Evolutionary conservation across 2,329 filamentous ascomycete species (phyloP).

Genomic region (Ascocoryne sarcoides): DNA sequence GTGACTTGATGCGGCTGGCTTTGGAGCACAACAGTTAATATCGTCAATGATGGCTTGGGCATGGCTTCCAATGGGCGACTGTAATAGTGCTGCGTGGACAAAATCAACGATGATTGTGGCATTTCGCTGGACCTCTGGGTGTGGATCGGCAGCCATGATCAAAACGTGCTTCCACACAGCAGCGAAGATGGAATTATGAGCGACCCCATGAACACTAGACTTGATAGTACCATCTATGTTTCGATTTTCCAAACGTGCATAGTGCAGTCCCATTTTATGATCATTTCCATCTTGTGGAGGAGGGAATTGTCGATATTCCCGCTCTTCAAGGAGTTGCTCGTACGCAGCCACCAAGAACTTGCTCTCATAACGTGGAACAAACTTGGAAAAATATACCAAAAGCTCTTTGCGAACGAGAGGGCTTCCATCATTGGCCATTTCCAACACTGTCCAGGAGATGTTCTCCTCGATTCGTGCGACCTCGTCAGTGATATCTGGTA

Average conservation of each 20-base stretch:
- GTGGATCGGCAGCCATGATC: conserved; percentile 85
- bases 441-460: conserved; percentile 78
- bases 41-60: conserved; percentile 69
- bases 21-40: conserved; percentile 45
- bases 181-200: conserved; percentile 84
- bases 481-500: conserved; percentile 84
- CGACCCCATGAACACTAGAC: conserved; percentile 49
- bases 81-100: conserved; percentile 67
- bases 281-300: conserved; percentile 47
- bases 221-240: conserved; percentile 51
- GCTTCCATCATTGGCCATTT: conserved; percentile 90
- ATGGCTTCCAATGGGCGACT: conserved; percentile 64
- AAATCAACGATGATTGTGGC: conserved; percentile 81
- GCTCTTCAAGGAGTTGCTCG: conserved; percentile 82
- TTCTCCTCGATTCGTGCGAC: conserved; percentile 86
- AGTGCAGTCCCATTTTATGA: conserved; percentile 55
- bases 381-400: conserved; percentile 86
- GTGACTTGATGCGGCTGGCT: conserved; percentile 34
- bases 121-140: conserved; percentile 83
- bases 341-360: conserved; percentile 89
- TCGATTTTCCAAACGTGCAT: conserved; percentile 46
- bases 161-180: conserved; percentile 91
- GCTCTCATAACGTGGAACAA: conserved; percentile 80
- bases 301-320: conserved; percentile 53
- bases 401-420: conserved; percentile 91